Evolutionary conservation across 2,329 filamentous ascomycete genomes (phyloP).

Genomic region (Trichoderma sp.): DNA sequence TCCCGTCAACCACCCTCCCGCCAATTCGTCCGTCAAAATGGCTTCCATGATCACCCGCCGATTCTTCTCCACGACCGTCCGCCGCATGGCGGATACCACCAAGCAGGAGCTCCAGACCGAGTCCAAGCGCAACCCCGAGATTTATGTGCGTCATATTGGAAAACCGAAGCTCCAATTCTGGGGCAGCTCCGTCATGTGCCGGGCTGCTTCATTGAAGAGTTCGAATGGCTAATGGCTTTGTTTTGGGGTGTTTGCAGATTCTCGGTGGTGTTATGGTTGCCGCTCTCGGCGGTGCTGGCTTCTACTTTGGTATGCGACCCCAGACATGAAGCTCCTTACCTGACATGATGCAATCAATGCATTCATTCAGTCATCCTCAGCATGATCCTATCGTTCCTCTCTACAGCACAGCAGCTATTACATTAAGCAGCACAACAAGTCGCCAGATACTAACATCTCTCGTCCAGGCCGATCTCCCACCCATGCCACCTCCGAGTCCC

Average conservation of each 20-base stretch:
- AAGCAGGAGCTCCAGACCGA: slow-evolving; percentile 53
- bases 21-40: slow-evolving; percentile 42
- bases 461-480: slow-evolving; percentile 75
- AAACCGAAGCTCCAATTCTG: slow-evolving; percentile 5
- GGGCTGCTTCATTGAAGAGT: background rate
- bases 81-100: slow-evolving; percentile 46
- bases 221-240: background rate
- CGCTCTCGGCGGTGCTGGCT: slow-evolving; percentile 83
- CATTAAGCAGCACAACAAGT: background rate
- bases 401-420: background rate
- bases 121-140: slow-evolving; percentile 53
- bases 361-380: background rate
- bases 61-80: slow-evolving; percentile 52
- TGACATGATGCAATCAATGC: background rate
- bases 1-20: slow-evolving; percentile 19
- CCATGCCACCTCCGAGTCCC: slow-evolving; percentile 73
- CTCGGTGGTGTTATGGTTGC: slow-evolving; percentile 88
- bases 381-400: background rate
- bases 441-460: background rate
- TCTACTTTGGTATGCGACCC: slow-evolving; percentile 68
- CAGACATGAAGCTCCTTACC: background rate
- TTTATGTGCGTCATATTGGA: slow-evolving; percentile 41
- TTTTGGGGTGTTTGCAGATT: slow-evolving; percentile 55
- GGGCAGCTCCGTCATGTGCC: slow-evolving; percentile 13
- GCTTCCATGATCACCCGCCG: slow-evolving; percentile 55